Evolutionary conservation across 768 basidiomycete genomes (phyloP), one percentile per base, ranked within the genome.

Genomic region (Bullera alba): DNA sequence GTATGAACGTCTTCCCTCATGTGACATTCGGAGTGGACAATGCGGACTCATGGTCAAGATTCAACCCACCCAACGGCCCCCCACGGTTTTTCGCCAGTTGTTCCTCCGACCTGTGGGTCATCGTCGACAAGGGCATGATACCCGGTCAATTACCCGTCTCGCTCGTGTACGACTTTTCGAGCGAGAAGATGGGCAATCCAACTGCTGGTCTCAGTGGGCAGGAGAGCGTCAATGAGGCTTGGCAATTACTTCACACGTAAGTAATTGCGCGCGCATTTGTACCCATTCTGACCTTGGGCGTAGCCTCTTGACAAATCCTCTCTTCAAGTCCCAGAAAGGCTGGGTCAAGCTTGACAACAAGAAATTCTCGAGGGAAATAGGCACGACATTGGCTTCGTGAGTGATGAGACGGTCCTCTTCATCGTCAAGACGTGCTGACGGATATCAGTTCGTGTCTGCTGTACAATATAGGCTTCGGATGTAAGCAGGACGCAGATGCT

Each of bases 311-410:
- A 36, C 42, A 16, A 68, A 68, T 42, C 59, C 66, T 6, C 39
- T 64, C 0, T 65, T 68, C 53, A 64, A 61, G 32, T 58, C 56
- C 35, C 63, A 68, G 30, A 25, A 60, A 39, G 63, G 66, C 8
- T 68, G 63, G 63, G 58, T 68, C 28, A 56, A 46, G 17, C 43
- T 68, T 16, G 49, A 54, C 17, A 65, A 64, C 48, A 47, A 35
- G 6, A 45, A 39, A 30, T 68, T 60, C 42, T 41, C 53, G 34
- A 46, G 42, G 10, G 38, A 53, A 21, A 49, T 64, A 2, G 65
- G 65, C 7, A 44, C 50, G 15, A 52, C 42, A 28, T 22, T 59
- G 23, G 46, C 48, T 7, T 50, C 48, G 48, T 58, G 34, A 39
- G 54, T 26, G 19, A 34, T 30, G 15, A 30, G 12, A 10, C 8